Percentiles rank a stretch among this genome's conserved stretches.
These are phyloP conservation scores for Leccinellum rugosiceps DNA, from an alignment of 768 basidiomycete species.

Conservation along the genomic window DNA sequence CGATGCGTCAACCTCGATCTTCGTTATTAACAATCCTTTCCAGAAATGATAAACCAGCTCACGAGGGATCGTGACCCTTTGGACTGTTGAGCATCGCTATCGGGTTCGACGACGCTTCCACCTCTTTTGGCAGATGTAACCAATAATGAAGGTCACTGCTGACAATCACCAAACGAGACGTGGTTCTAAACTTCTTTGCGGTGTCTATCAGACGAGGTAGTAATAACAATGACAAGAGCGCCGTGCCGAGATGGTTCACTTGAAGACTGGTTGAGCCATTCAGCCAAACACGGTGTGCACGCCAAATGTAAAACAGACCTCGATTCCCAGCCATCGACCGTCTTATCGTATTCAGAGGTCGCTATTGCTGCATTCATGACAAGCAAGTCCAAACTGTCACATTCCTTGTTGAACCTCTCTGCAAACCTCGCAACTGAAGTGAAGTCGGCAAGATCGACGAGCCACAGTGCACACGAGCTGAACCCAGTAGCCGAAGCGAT, in stretches of 20 bases:
- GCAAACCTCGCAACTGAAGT: slow-evolving; percentile 11
- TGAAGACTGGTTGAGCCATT: slow-evolving; percentile 25
- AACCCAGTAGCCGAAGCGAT: slow-evolving; percentile 27
- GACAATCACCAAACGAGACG: slow-evolving; percentile 30
- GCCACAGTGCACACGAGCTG: slow-evolving; percentile 14
- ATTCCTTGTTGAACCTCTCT: slow-evolving; percentile 6
- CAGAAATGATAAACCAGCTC: background rate
- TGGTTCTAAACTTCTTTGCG: slow-evolving; percentile 18
- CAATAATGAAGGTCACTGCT: slow-evolving; percentile 29
- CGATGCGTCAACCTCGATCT: slow-evolving; percentile 13
- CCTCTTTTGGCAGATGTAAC: slow-evolving; percentile 15
- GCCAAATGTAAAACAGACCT: slow-evolving; percentile 26
- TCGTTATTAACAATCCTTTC: background rate
- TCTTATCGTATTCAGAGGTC: slow-evolving; percentile 15
- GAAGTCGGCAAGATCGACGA: slow-evolving; percentile 16
- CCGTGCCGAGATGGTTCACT: slow-evolving; percentile 34
- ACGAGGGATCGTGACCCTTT: slow-evolving; percentile 21
- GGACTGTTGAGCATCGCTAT: slow-evolving; percentile 23
- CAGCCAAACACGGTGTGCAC: background rate
- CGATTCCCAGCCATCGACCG: slow-evolving; percentile 46
- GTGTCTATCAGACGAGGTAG: slow-evolving; percentile 31
- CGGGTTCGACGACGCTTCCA: slow-evolving; percentile 18
- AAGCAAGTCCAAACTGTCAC: slow-evolving; percentile 29
- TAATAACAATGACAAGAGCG: slow-evolving; percentile 31
- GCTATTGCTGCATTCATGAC: slow-evolving; percentile 42